Conservation (phyloP, 768 basidiomycete species). For the button mushroom (Agaricus bisporus) region DNA sequence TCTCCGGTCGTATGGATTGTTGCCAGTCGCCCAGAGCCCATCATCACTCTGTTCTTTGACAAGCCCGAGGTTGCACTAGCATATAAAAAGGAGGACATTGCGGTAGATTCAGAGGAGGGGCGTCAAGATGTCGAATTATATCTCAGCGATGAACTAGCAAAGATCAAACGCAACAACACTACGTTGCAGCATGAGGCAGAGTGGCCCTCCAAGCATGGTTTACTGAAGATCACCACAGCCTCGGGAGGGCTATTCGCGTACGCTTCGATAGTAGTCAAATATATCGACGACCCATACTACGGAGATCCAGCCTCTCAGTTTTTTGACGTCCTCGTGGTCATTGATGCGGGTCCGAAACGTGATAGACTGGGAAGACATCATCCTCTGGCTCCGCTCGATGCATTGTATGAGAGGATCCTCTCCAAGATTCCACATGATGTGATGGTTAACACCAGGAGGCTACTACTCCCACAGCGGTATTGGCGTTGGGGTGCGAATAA, state of each 20-base stretch:
- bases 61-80: neutral
- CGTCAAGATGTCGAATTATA: conserved; percentile 13
- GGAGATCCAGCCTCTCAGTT: neutral
- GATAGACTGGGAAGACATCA: neutral
- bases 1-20: conserved; percentile 20
- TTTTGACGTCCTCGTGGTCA: neutral
- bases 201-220: conserved; percentile 15
- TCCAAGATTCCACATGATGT: neutral
- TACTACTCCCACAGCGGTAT: neutral
- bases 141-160: conserved; percentile 2
- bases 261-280: conserved; percentile 18
- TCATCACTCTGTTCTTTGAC: conserved; percentile 13
- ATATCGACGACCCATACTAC: conserved; percentile 11
- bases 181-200: neutral
- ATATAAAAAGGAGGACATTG: neutral
- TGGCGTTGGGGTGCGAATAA: too few species aligned
- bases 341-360: neutral
- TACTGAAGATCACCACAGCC: conserved; percentile 13
- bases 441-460: neutral
- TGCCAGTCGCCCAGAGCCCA: conserved; percentile 20
- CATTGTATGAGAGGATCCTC: neutral
- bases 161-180: conserved; percentile 2
- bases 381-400: neutral
- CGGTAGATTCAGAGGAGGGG: conserved; percentile 9
- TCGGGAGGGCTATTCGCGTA: conserved; percentile 22